Evolutionary conservation across 257 asterid genomes (phyloP).

Genomic region (Henckelia pumila): DNA sequence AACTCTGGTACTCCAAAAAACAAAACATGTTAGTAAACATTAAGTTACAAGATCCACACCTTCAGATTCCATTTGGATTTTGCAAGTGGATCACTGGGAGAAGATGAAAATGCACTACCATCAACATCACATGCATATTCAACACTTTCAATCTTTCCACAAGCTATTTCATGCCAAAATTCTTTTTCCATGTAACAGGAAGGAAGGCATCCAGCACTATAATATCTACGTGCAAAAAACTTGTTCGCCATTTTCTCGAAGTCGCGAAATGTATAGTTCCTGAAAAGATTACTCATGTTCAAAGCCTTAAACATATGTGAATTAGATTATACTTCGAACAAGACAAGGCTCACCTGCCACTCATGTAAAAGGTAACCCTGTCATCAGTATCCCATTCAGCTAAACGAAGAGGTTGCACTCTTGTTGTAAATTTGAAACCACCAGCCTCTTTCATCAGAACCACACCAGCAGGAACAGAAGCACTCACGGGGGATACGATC

Average conservation of each 20-base stretch:
- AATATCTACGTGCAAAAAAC: constrained; percentile 86
- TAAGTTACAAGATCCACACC: constrained; percentile 45
- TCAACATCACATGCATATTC: constrained; percentile 99
- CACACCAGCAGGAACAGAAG: constrained; percentile 94
- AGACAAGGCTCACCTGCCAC: constrained; percentile 70
- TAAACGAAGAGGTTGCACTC: constrained; percentile 97
- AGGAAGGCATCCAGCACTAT: constrained; percentile 89
- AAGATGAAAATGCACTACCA: constrained; percentile 98
- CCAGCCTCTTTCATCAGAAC: constrained; percentile 87
- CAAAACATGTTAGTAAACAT: constrained; percentile 12
- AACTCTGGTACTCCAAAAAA: constrained; percentile 5
- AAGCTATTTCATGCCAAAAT: constrained; percentile 97
- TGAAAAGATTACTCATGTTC: constrained; percentile 44
- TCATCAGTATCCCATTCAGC: constrained; percentile 94
- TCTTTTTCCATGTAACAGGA: constrained; percentile 90
- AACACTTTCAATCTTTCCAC: constrained; percentile 95
- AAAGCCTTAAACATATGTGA: constrained; percentile 28
- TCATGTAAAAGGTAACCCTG: constrained; percentile 89
- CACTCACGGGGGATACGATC: constrained; percentile 85
- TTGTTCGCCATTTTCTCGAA: constrained; percentile 99
- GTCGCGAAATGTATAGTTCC: constrained; percentile 91
- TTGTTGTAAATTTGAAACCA: constrained; percentile 90
- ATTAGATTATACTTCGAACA: constrained; percentile 17
- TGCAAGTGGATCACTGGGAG: constrained; percentile 80
- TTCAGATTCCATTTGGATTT: constrained; percentile 97